Evolutionary conservation across 495 filamentous ascomycete genomes (phyloP).

Genomic region (Aspergillus incahuasiensis): DNA sequence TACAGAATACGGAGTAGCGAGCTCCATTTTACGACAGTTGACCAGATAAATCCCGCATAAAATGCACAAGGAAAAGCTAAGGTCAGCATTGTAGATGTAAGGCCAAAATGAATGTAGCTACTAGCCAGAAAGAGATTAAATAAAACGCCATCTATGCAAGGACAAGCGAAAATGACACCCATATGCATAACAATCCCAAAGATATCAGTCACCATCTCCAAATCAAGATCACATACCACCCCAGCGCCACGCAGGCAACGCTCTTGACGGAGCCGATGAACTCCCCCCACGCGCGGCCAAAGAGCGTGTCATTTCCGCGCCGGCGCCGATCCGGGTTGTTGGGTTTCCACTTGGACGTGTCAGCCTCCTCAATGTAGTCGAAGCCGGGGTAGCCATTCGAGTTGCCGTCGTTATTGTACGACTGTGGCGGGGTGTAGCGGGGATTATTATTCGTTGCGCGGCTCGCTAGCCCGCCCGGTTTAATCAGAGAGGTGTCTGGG

Average conservation of each 20-base stretch:
- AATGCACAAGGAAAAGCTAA: too few relatives aligned
- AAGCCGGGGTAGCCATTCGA: slow-evolving; percentile 24
- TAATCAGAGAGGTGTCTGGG: slow-evolving; percentile 34
- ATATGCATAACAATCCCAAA: not conserved
- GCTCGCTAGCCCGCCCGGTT: slow-evolving; percentile 30
- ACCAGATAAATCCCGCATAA: too few relatives aligned
- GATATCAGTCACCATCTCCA: slow-evolving; percentile 40
- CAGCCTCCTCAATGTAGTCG: slow-evolving; percentile 22
- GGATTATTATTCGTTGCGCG: slow-evolving; percentile 24
- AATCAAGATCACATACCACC: slow-evolving; percentile 49
- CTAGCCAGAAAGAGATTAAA: not conserved
- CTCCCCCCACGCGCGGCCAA: slow-evolving; percentile 19
- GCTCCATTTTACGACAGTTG: too few relatives aligned
- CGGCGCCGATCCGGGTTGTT: slow-evolving; percentile 7
- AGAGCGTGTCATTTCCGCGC: slow-evolving; percentile 10
- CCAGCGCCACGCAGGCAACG: slow-evolving; percentile 43
- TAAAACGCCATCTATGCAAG: not conserved
- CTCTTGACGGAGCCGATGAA: slow-evolving; percentile 27
- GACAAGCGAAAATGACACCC: slow-evolving; percentile 6
- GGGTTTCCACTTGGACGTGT: slow-evolving; percentile 21
- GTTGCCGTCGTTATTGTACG: slow-evolving; percentile 14
- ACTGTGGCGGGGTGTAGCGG: slow-evolving; percentile 22
- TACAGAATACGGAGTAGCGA: too few relatives aligned
- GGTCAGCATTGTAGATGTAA: too few relatives aligned
- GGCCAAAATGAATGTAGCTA: too few relatives aligned